A percentile compares a stretch with the other conserved stretches of the same genome.
Conservation (phyloP, 352 stramenopile genomes). For the Thraustotheca clavata region DNA sequence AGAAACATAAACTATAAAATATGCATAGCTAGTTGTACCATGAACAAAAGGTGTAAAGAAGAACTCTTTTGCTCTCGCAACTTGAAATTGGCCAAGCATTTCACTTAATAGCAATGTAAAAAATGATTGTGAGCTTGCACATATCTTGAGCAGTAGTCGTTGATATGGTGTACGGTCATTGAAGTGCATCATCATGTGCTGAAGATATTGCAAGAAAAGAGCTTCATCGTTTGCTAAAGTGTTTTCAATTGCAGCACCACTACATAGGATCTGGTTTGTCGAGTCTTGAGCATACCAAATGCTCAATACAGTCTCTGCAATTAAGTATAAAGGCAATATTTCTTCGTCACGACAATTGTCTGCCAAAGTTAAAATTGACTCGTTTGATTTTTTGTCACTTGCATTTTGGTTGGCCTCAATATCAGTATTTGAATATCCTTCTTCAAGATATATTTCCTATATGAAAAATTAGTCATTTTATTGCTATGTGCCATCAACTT, state of each 20-base stretch:
- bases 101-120: not conserved
- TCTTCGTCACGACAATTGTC: slow-evolving; percentile 19
- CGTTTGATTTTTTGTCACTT: not conserved
- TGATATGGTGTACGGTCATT: not conserved
- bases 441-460: not conserved
- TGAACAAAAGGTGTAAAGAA: not conserved
- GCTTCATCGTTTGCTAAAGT: not conserved
- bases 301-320: slow-evolving; percentile 9
- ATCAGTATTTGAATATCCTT: not conserved
- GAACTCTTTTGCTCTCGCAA: not conserved
- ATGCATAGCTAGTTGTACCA: not conserved
- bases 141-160: not conserved
- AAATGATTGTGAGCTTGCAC: not conserved
- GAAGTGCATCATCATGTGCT: not conserved
- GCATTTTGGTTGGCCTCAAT: not conserved
- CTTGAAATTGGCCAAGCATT: slow-evolving; percentile 8
- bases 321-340: slow-evolving; percentile 18
- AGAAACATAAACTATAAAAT: not conserved
- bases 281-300: slow-evolving; percentile 9
- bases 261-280: slow-evolving; percentile 1
- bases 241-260: not conserved
- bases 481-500: not conserved
- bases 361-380: slow-evolving; percentile 4
- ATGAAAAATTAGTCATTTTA: not conserved
- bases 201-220: slow-evolving; percentile 11